phyloP scores from a whole-genome alignment of 768 basidiomycete genomes.

The Heimioporus sp. region DNA sequence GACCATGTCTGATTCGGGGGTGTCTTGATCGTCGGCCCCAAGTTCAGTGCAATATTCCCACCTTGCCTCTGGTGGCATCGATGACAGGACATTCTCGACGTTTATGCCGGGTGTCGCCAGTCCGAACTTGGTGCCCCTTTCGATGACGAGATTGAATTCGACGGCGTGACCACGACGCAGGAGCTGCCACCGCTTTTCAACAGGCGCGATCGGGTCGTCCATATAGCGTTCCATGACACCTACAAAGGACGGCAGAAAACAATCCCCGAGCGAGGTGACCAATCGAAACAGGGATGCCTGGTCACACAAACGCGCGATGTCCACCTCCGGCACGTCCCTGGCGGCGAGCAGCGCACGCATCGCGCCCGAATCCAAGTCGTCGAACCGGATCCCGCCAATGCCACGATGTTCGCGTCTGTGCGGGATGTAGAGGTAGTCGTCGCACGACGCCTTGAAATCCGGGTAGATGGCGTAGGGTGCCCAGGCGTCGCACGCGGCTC shows the following conservation, averaged over 20 bases:
- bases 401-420: conserved; percentile 53
- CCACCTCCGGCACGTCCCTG: background rate
- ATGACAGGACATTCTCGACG: conserved; percentile 65
- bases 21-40: conserved; percentile 42
- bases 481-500: conserved; percentile 42
- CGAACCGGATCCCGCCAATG: conserved; percentile 58
- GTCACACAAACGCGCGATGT: conserved; percentile 14
- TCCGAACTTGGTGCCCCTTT: conserved; percentile 68
- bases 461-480: conserved; percentile 33
- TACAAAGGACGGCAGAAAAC: conserved; percentile 48
- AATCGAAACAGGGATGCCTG: conserved; percentile 44
- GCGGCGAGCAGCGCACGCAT: conserved; percentile 23
- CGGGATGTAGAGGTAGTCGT: conserved; percentile 52
- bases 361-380: conserved; percentile 41
- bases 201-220: conserved; percentile 22
- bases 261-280: conserved; percentile 39
- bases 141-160: conserved; percentile 66
- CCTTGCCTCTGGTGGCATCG: conserved; percentile 60
- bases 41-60: conserved; percentile 69
- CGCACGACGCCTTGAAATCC: conserved; percentile 51
- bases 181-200: conserved; percentile 49
- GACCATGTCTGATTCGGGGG: conserved; percentile 49
- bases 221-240: conserved; percentile 41
- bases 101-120: conserved; percentile 57
- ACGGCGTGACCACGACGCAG: conserved; percentile 51